Evolutionary conservation across 495 filamentous ascomycete species (phyloP).

Genomic region (Recurvomyces mirabilis): DNA sequence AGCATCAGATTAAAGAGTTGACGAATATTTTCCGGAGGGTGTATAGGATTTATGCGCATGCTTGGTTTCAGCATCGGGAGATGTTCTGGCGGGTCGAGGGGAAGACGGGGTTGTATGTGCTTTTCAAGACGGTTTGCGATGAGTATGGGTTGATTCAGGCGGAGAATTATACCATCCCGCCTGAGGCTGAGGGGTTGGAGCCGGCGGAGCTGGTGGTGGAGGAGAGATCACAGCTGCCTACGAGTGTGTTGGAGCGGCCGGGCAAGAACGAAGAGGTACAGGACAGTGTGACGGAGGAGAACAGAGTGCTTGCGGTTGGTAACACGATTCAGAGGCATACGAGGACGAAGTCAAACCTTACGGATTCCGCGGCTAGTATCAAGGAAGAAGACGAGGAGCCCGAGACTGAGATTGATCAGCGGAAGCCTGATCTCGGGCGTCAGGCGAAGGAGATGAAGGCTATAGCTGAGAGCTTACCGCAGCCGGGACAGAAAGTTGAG

Average conservation of each 20-base stretch:
- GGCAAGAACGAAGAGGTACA: background rate
- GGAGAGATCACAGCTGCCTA: slow-evolving; percentile 28
- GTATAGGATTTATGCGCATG: slow-evolving; percentile 94
- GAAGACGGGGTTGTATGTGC: slow-evolving; percentile 75
- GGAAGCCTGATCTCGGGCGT: background rate
- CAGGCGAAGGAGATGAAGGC: background rate
- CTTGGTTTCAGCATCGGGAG: slow-evolving; percentile 91
- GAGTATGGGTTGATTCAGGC: slow-evolving; percentile 75
- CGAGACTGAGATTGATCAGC: slow-evolving; percentile 10
- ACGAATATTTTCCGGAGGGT: slow-evolving; percentile 88
- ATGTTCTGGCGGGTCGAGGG: slow-evolving; percentile 96
- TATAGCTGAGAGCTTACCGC: slow-evolving; percentile 4
- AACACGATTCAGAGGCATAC: slow-evolving; percentile 24
- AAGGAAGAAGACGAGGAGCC: slow-evolving; percentile 25
- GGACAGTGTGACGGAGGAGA: slow-evolving; percentile 2
- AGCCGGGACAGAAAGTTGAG: slow-evolving; percentile 1
- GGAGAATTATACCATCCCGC: slow-evolving; percentile 90
- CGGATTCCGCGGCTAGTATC: slow-evolving; percentile 8
- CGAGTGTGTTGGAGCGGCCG: slow-evolving; percentile 2
- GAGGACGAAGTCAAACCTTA: slow-evolving; percentile 14
- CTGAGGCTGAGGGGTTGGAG: slow-evolving; percentile 74
- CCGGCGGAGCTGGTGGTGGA: slow-evolving; percentile 20
- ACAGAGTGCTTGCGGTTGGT: slow-evolving; percentile 2
- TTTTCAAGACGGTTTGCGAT: slow-evolving; percentile 96
- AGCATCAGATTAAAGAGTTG: slow-evolving; percentile 63